A percentile compares a stretch with the other conserved stretches of the same genome.
phyloP scores from a whole-genome alignment of 1,139 yeast species.

The Nadsonia starkeyi-henricii region DNA sequence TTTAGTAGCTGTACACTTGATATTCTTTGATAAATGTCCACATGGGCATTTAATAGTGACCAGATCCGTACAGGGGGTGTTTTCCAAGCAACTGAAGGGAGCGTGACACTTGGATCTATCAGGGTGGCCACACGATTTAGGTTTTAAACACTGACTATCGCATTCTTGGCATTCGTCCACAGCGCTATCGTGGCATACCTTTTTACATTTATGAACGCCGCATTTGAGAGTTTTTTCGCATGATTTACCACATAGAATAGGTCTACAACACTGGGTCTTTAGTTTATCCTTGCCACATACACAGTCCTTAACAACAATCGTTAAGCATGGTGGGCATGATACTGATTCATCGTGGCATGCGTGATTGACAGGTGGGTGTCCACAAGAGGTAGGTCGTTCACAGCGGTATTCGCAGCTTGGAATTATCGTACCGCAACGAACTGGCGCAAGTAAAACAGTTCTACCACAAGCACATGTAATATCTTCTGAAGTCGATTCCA shows the following conservation, averaged over 20 bases:
- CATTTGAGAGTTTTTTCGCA: constrained; percentile 29
- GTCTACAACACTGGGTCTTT: constrained; percentile 45
- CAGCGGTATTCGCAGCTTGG: constrained; percentile 65
- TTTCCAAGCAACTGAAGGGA: constrained; percentile 37
- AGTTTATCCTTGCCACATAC: constrained; percentile 43
- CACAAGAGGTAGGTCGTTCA: constrained; percentile 47
- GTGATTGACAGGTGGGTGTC: constrained; percentile 63
- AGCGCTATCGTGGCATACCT: constrained; percentile 1
- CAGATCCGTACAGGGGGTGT: constrained; percentile 34
- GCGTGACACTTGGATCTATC: constrained; percentile 55
- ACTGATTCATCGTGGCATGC: constrained; percentile 54
- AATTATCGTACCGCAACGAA: constrained; percentile 67
- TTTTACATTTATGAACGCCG: constrained; percentile 19
- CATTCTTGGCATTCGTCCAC: constrained; percentile 41
- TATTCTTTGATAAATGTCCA: constrained; percentile 34
- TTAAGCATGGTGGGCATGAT: constrained; percentile 69
- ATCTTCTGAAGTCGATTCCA: constrained; percentile 74
- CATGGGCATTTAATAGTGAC: constrained; percentile 49
- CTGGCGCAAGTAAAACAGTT: constrained; percentile 73
- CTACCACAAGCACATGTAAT: constrained; percentile 74
- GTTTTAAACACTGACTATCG: constrained; percentile 47
- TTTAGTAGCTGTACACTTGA: constrained; percentile 9
- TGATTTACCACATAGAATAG: constrained; percentile 46
- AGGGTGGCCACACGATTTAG: constrained; percentile 50
- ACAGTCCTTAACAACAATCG: constrained; percentile 47